Conservation (phyloP, 1,284 basidiomycete species). For the Golubevia sp. region DNA sequence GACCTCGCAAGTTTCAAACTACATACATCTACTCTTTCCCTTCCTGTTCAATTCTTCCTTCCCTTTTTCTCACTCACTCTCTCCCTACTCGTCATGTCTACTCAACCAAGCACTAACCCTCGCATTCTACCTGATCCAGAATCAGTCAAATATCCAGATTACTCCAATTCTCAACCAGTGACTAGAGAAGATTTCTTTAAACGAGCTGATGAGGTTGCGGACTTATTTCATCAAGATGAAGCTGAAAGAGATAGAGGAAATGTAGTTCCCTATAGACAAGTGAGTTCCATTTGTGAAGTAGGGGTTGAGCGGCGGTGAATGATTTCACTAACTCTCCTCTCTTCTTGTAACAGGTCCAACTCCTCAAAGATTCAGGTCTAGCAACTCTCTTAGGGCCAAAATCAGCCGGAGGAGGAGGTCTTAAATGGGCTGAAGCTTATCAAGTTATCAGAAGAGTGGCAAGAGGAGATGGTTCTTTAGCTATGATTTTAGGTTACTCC, state of each 20-base stretch:
- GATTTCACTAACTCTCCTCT: background rate
- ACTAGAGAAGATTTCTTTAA: conserved; percentile 38
- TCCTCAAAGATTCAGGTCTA: conserved; percentile 55
- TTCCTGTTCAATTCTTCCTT: no score
- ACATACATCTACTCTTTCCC: no score
- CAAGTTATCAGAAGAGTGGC: conserved; percentile 45
- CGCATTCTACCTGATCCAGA: conserved; percentile 49
- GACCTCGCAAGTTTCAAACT: no score
- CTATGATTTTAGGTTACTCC: conserved; percentile 36
- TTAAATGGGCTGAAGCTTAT: conserved; percentile 47
- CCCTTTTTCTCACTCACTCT: no score
- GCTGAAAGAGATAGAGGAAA: conserved; percentile 52
- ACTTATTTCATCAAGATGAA: conserved; percentile 48
- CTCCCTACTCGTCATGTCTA: no score
- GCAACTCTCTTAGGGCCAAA: conserved; percentile 50
- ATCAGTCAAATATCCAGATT: conserved; percentile 41
- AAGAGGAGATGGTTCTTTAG: conserved; percentile 52
- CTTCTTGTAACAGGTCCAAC: conserved; percentile 23
- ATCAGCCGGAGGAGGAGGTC: conserved; percentile 43
- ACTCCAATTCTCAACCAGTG: conserved; percentile 23
- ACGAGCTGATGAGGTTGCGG: conserved; percentile 49
- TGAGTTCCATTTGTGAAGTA: background rate
- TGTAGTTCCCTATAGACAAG: conserved; percentile 51
- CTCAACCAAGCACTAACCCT: conserved; percentile 21
- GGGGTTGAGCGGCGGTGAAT: no score